Evolutionary conservation across 306 rosid species (phyloP), one percentile per base, ranked within the genome.

Genomic region (Gleditsia sinensis): DNA sequence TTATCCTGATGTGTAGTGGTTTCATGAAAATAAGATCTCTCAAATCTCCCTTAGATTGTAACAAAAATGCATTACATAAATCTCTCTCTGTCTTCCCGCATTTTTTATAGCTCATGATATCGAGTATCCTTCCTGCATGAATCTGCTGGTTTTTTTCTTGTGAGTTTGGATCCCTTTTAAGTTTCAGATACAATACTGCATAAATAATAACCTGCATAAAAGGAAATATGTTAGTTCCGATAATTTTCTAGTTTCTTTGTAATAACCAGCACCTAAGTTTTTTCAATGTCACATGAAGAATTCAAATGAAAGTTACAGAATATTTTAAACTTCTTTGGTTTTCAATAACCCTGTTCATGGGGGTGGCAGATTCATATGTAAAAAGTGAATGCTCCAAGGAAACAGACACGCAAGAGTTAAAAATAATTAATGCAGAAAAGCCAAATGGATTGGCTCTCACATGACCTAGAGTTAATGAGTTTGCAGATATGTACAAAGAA

Each of bases 1-100:
- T 89, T 82, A 94, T 36, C 75, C 91, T 85, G 64, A 94, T 54
- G 49, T 91, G 94, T 9, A 94, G 79, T 49, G 87, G 94, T 80
- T 80, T 91, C 81, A 82, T 80, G 85, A 91, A 88, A 67, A 84
- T 62, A 50, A 89, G 65, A 57, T 91, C 94, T 85, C 93, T 91
- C 84, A 91, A 33, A 75, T 94, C 91, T 56, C 84, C 81, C 28
- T 80, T 75, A 20, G 86, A 58, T 56, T 91, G 84, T 58, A 87
- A 65, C 71, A 94, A 69, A 83, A 66, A 81, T 57, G 81, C 77
- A 67, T 75, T 75, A 83, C 88, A 86, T 7, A 65, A 80, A 61
- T 88, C 91, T 83, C 85, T 84, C 76, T 62, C 88, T 10, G 32
- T 64, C 83, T 86, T 85, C 62, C 84, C 83, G 34, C 49, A 76